Evolutionary conservation across 495 filamentous ascomycete species (phyloP).

Genomic region (Penicillium tannophilum): DNA sequence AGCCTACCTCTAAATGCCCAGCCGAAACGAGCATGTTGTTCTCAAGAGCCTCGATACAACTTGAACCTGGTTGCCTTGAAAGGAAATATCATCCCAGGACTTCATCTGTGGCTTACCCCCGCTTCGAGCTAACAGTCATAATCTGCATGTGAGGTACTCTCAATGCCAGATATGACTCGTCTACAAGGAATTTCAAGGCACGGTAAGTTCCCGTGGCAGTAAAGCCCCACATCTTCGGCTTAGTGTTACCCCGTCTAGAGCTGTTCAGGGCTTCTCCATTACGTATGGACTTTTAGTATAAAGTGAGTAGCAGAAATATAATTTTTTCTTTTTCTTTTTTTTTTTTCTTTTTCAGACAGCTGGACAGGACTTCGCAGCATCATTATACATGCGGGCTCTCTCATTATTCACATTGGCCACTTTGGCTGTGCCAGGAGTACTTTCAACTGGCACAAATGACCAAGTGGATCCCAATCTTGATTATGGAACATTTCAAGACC

Average conservation of each 20-base stretch:
- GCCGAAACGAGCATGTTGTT: not conserved
- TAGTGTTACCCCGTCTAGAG: not conserved
- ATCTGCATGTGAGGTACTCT: not conserved
- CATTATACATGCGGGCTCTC: not conserved
- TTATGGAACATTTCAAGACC: slow-evolving; percentile 29
- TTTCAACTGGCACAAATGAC: slow-evolving; percentile 17
- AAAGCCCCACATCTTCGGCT: not conserved
- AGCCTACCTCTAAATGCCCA: not conserved
- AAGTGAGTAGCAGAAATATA: no score
- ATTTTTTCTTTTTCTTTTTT: no score
- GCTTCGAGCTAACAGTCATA: not conserved
- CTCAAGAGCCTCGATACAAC: not conserved
- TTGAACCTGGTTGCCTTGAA: not conserved
- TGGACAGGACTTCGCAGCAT: not conserved
- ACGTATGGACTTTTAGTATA: no score
- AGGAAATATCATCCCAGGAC: not conserved
- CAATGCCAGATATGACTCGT: not conserved
- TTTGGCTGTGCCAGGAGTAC: not conserved
- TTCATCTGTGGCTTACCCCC: not conserved
- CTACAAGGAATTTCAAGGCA: not conserved
- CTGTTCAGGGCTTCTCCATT: no score
- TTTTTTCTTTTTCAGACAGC: not conserved
- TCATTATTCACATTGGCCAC: not conserved
- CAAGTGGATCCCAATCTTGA: slow-evolving; percentile 16
- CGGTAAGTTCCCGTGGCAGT: not conserved